Evolutionary conservation across 345 rosid genomes (phyloP).

Genomic region (Populus nigra): DNA sequence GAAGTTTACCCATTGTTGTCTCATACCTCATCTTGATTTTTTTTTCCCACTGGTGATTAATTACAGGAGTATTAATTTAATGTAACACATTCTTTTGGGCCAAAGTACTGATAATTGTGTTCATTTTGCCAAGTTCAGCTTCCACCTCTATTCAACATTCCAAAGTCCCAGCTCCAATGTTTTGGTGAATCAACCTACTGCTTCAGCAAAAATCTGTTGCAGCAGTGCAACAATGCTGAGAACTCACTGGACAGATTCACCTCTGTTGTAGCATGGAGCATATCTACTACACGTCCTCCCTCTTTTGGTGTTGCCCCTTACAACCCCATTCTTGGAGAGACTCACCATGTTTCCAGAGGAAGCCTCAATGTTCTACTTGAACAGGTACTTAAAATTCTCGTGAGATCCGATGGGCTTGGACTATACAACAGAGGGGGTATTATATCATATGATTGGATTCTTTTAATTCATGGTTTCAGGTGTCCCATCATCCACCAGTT

Average conservation of each 20-base stretch:
- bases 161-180: constrained; percentile 79
- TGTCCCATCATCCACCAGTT: constrained; percentile 88
- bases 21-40: too few species aligned
- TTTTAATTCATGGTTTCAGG: constrained; percentile 31
- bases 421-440: background rate
- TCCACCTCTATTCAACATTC: constrained; percentile 69
- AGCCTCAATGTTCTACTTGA: constrained; percentile 67
- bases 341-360: constrained; percentile 74
- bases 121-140: constrained; percentile 39
- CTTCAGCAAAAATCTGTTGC: constrained; percentile 40
- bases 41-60: too few species aligned
- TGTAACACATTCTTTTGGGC: background rate
- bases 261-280: constrained; percentile 61
- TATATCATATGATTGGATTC: background rate
- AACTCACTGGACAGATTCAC: constrained; percentile 53
- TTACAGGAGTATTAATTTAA: too few species aligned
- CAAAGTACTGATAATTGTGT: background rate
- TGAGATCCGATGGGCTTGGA: too few species aligned
- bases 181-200: constrained; percentile 68
- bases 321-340: constrained; percentile 86
- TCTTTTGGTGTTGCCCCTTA: constrained; percentile 72
- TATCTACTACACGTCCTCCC: constrained; percentile 56
- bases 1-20: too few species aligned
- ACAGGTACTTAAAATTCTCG: constrained; percentile 38
- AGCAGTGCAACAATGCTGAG: constrained; percentile 42